Evolutionary conservation across 371 early-diverging fungal species (phyloP).

Genomic region (Rhizopus sp.): DNA sequence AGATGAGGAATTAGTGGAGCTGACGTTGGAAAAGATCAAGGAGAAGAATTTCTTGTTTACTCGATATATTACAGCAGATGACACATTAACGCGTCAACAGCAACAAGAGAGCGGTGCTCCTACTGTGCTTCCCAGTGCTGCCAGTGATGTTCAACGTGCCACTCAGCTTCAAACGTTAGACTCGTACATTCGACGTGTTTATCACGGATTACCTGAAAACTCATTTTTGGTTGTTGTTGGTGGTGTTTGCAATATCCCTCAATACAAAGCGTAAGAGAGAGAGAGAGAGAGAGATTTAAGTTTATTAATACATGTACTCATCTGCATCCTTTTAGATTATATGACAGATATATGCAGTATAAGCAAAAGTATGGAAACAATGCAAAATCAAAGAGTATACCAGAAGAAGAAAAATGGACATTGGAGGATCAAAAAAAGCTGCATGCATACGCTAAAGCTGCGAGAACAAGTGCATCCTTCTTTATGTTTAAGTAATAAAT

Average conservation of each 20-base stretch:
- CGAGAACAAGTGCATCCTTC: constrained; percentile 24
- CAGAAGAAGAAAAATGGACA: constrained; percentile 22
- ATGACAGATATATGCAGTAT: constrained; percentile 7
- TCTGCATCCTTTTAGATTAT: constrained; percentile 10
- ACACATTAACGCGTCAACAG: neutral
- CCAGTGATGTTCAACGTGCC: constrained; percentile 3
- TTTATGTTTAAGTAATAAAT: constrained; percentile 19
- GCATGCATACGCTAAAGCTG: constrained; percentile 16
- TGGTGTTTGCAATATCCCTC: constrained; percentile 50
- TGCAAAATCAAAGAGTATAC: constrained; percentile 13
- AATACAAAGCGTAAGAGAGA: constrained; percentile 34
- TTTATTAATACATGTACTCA: neutral
- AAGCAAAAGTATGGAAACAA: constrained; percentile 16
- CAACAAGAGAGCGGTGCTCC: neutral
- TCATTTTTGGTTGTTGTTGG: constrained; percentile 55
- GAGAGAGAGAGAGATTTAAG: no score
- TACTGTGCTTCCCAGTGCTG: constrained; percentile 15
- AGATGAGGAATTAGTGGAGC: constrained; percentile 32
- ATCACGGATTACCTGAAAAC: constrained; percentile 40
- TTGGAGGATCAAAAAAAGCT: constrained; percentile 10
- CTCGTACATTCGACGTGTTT: constrained; percentile 37
- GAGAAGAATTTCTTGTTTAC: constrained; percentile 34
- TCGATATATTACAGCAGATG: constrained; percentile 22
- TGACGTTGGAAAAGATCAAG: constrained; percentile 23
- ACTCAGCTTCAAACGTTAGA: constrained; percentile 33